Base-by-base conservation (phyloP, 2,329 filamentous ascomycete species). In the Scedosporium minutisporum region DNA sequence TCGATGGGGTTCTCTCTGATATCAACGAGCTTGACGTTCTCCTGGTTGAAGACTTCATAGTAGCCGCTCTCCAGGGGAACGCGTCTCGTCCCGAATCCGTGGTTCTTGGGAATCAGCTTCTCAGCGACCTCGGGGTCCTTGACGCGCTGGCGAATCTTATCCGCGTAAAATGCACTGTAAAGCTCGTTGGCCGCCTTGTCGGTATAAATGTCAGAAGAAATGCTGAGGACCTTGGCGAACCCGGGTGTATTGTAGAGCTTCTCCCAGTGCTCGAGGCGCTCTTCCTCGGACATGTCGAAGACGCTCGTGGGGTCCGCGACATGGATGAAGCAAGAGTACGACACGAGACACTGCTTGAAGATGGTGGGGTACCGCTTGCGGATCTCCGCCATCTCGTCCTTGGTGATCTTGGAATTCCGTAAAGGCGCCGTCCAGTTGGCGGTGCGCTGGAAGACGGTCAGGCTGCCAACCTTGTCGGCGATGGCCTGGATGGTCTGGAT, bases 391-490 rank as follows among this genome's bases (percentile, higher is more conserved):
- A 85, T 71, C 3, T 75, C 74, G 65, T 85, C 76, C 3, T 78
- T 75, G 62, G 85, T 78, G 42, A 87, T 81, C 23, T 87, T 82
- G 2, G 80, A 67, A 66, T 83, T 85, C 0, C 77, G 76, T 55
- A 87, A 85, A 0, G 86, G 78, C 42, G 80, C 81, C 0, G 83
- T 84, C 87, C 87, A 90, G 0, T 87, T 89, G 38, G 77, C 80
- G 66, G 82, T 87, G 10, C 87, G 77, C 1, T 81, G 84, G 65
- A 88, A 89, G 70, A 88, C 84, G 65, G 88, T 84, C 0, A 89
- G 74, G 1, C 77, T 80, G 1, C 67, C 68, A 1, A 81, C 80
- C 0, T 68, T 68, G 29, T 76, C 75, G 62, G 84, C 81, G 1
- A 86, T 66, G 53, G 82, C 82, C 0, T 82, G 73, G 0, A 81